phyloP scores from a whole-genome alignment of 331 rosid genomes.

The Acacia pycnantha region DNA sequence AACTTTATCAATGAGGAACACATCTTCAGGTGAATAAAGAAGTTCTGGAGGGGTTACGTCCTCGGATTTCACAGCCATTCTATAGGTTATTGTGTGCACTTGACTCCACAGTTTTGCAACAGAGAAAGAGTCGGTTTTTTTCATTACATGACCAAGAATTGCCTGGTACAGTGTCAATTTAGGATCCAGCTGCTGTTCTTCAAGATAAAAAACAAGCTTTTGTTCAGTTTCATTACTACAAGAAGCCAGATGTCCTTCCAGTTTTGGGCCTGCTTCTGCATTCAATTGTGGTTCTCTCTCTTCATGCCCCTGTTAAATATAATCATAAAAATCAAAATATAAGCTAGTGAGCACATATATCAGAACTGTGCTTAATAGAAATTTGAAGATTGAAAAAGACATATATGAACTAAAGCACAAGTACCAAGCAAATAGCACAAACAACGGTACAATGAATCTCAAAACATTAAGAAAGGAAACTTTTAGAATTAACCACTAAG shows the following conservation, averaged over 20 bases:
- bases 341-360: not conserved
- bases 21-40: slow-evolving; percentile 36
- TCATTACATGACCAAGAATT: slow-evolving; percentile 63
- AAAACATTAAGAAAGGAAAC: not conserved
- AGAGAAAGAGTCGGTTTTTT: slow-evolving; percentile 56
- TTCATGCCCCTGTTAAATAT: slow-evolving; percentile 39
- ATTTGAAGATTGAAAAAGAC: not conserved
- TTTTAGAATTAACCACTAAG: not conserved
- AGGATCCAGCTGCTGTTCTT: slow-evolving; percentile 63
- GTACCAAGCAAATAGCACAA: not conserved
- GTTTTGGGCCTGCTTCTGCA: slow-evolving; percentile 44
- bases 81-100: slow-evolving; percentile 70
- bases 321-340: slow-evolving; percentile 15
- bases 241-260: slow-evolving; percentile 42
- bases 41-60: slow-evolving; percentile 33
- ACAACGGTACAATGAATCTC: not conserved
- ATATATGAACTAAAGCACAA: slow-evolving; percentile 9
- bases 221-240: slow-evolving; percentile 49
- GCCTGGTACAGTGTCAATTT: slow-evolving; percentile 79
- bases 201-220: slow-evolving; percentile 71
- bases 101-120: slow-evolving; percentile 68
- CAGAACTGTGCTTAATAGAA: slow-evolving; percentile 7
- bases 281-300: slow-evolving; percentile 48
- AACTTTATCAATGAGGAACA: slow-evolving; percentile 35
- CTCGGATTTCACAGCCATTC: slow-evolving; percentile 42